Conservation (phyloP, 106 monocot genomes). For the Platanthera guangdongensis region DNA sequence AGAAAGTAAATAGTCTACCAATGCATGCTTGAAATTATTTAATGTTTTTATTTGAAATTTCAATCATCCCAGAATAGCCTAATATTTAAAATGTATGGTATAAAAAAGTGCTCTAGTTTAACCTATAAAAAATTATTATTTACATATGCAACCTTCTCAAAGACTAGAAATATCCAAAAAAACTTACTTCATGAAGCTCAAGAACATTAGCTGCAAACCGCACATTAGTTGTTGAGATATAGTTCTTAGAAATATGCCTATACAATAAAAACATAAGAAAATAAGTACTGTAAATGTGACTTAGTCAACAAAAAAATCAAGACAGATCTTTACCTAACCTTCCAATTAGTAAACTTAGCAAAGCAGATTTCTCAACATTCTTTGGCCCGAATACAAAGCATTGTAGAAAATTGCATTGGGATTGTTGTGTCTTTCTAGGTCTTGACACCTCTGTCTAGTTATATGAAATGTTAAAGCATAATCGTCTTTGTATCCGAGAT, state of each 20-base stretch:
- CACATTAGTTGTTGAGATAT: conserved; percentile 47
- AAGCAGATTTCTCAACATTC: conserved; percentile 71
- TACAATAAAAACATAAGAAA: not conserved
- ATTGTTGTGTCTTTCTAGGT: conserved; percentile 70
- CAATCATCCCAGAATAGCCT: not conserved
- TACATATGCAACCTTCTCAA: not conserved
- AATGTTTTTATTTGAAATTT: not conserved
- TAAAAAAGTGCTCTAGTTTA: not conserved
- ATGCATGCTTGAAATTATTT: not conserved
- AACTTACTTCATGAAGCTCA: conserved; percentile 53
- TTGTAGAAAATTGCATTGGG: conserved; percentile 70
- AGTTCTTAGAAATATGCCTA: conserved; percentile 66
- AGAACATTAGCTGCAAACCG: conserved; percentile 71
- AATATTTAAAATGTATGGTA: not conserved
- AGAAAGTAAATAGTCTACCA: too few species aligned
- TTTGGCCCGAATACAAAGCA: conserved; percentile 94
- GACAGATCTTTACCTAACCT: conserved; percentile 26
- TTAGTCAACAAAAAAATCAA: not conserved
- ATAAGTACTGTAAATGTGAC: not conserved
- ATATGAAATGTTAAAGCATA: conserved; percentile 61
- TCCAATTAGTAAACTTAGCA: conserved; percentile 71
- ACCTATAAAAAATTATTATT: not conserved
- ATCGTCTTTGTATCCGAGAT: conserved; percentile 74
- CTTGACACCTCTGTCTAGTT: conserved; percentile 63
- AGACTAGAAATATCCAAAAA: not conserved